Evolutionary conservation across 805 yeast genomes (phyloP).

Genomic region (Candida piceae): DNA sequence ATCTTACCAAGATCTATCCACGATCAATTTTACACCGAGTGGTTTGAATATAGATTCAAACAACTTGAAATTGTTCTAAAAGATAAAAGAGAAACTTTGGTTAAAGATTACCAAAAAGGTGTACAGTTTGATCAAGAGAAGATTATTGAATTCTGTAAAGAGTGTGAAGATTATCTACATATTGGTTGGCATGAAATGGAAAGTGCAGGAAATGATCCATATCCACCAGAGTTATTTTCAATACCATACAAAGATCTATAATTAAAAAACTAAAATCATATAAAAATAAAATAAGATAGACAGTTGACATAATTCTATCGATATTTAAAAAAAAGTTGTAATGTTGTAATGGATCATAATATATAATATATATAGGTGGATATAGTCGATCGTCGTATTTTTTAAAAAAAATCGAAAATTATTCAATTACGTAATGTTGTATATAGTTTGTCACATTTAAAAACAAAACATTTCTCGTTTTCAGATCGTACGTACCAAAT

Average conservation of each 20-base stretch:
- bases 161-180: conserved; percentile 26
- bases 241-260: conserved; percentile 20
- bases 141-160: conserved; percentile 24
- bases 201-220: conserved; percentile 25
- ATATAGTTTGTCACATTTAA: too few relatives aligned
- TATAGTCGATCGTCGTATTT: too few relatives aligned
- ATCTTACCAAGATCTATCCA: conserved; percentile 30
- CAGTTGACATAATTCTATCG: too few relatives aligned
- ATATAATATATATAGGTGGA: too few relatives aligned
- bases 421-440: too few relatives aligned
- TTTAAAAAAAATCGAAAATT: too few relatives aligned
- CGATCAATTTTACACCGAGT: conserved; percentile 31
- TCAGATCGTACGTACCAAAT: too few relatives aligned
- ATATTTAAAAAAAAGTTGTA: too few relatives aligned
- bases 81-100: conserved; percentile 15
- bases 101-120: conserved; percentile 15
- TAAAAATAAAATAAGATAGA: too few relatives aligned
- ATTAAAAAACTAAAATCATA: too few relatives aligned
- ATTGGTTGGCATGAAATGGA: conserved; percentile 33
- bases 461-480: too few relatives aligned
- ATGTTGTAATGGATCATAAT: too few relatives aligned
- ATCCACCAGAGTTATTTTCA: conserved; percentile 25
- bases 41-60: conserved; percentile 30
- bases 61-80: conserved; percentile 26
- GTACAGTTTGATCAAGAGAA: conserved; percentile 27